Conservation (phyloP, 2,329 filamentous ascomycete species). For the Byssothecium circinans region DNA sequence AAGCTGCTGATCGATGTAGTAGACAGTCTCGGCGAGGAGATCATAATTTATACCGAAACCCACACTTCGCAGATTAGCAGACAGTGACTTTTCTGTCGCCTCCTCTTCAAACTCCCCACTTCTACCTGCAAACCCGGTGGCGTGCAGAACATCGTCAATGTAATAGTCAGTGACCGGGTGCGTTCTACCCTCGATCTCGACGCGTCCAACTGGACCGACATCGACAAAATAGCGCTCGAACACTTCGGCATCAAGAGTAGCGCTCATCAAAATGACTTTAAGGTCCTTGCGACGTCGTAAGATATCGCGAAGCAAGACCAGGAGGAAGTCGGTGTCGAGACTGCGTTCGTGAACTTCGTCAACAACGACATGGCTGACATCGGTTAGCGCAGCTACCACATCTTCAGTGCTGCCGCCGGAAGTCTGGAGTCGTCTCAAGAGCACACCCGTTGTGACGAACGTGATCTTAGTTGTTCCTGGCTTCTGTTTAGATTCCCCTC, state of each 20-base stretch:
- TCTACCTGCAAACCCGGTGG: constrained; percentile 68
- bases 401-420: constrained; percentile 80
- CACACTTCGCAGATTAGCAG: constrained; percentile 47
- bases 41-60: constrained; percentile 89
- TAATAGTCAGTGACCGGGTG: constrained; percentile 90
- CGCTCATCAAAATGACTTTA: constrained; percentile 93
- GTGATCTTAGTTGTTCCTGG: constrained; percentile 79
- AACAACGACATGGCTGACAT: constrained; percentile 92
- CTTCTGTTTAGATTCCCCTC: constrained; percentile 80
- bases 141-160: constrained; percentile 80
- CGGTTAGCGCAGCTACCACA: constrained; percentile 76
- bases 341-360: constrained; percentile 97
- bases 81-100: constrained; percentile 50
- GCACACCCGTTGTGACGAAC: constrained; percentile 92
- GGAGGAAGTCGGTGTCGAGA: constrained; percentile 89
- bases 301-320: constrained; percentile 84
- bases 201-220: constrained; percentile 70
- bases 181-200: constrained; percentile 87
- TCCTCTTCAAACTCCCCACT: constrained; percentile 56
- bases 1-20: constrained; percentile 78
- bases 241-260: constrained; percentile 84
- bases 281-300: constrained; percentile 73
- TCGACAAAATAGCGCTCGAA: constrained; percentile 83
- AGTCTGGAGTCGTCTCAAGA: constrained; percentile 87
- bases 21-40: constrained; percentile 77